Conservation (phyloP, 805 yeast species). For the Komagataella pastoris region DNA sequence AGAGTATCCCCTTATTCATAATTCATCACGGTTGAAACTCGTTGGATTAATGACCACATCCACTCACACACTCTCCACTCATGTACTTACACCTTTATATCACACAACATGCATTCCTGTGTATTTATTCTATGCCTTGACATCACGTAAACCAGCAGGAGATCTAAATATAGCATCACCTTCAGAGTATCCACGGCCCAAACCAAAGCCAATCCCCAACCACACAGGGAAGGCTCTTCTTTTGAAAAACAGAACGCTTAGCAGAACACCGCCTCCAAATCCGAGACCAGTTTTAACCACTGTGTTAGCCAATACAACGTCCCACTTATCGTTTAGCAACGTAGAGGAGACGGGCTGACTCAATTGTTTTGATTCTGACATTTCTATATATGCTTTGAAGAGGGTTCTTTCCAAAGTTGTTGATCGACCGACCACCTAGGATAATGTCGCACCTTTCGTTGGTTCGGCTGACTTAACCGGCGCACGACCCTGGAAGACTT, state of each 20-base stretch:
- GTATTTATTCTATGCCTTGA: slow-evolving; percentile 36
- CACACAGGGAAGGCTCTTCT: slow-evolving; percentile 97
- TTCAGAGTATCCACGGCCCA: slow-evolving; percentile 96
- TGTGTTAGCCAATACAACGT: slow-evolving; percentile 86
- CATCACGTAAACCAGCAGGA: slow-evolving; percentile 61
- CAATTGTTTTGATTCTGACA: neutral
- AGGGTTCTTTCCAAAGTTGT: neutral
- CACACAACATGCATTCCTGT: neutral
- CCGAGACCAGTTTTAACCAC: slow-evolving; percentile 94
- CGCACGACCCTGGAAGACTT: neutral
- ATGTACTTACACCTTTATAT: neutral
- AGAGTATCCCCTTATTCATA: neutral
- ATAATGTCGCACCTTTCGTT: neutral
- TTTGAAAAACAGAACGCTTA: slow-evolving; percentile 79
- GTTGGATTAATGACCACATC: neutral
- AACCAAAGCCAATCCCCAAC: slow-evolving; percentile 94
- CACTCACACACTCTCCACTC: neutral
- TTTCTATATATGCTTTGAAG: neutral
- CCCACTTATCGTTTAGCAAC: slow-evolving; percentile 47
- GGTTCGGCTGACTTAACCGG: neutral
- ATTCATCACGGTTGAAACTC: neutral
- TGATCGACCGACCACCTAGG: neutral
- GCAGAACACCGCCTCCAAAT: slow-evolving; percentile 90
- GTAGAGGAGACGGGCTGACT: neutral
- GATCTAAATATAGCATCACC: slow-evolving; percentile 95